phyloP scores from a whole-genome alignment of 2,329 filamentous ascomycete species.

The Capronia epimyces region DNA sequence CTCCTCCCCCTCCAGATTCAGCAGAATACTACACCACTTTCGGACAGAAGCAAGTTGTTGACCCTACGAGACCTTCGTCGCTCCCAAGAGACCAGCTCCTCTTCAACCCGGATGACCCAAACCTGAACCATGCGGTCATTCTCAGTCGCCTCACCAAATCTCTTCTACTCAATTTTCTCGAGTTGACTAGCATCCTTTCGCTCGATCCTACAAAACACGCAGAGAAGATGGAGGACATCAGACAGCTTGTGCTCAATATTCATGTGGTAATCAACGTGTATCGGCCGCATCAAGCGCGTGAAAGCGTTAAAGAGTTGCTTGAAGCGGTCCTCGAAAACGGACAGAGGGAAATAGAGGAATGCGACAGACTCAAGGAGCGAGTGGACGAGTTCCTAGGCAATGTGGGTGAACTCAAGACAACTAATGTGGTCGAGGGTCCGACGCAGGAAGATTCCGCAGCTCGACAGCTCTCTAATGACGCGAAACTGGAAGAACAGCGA shows the following conservation, averaged over 20 bases:
- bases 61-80: slow-evolving; percentile 34
- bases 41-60: slow-evolving; percentile 65
- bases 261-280: slow-evolving; percentile 94
- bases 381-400: slow-evolving; percentile 46
- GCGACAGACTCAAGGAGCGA: slow-evolving; percentile 65
- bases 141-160: slow-evolving; percentile 77
- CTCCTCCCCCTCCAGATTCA: slow-evolving; percentile 59
- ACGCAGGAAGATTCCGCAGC: not conserved
- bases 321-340: slow-evolving; percentile 72
- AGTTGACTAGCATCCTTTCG: slow-evolving; percentile 67
- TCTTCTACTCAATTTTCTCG: slow-evolving; percentile 80
- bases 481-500: slow-evolving; percentile 32
- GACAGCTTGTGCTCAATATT: slow-evolving; percentile 81
- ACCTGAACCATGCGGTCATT: slow-evolving; percentile 48
- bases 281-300: slow-evolving; percentile 83
- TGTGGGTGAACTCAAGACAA: slow-evolving; percentile 18
- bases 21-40: slow-evolving; percentile 67
- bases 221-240: slow-evolving; percentile 69
- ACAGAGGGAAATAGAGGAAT: slow-evolving; percentile 69
- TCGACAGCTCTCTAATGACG: slow-evolving; percentile 24
- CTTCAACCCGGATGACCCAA: slow-evolving; percentile 52
- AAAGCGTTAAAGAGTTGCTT: slow-evolving; percentile 82
- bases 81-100: slow-evolving; percentile 50
- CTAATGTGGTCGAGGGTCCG: slow-evolving; percentile 9
- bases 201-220: slow-evolving; percentile 48